Base-by-base conservation (phyloP, 345 rosid species). In the Odontarrhena argentea region DNA sequence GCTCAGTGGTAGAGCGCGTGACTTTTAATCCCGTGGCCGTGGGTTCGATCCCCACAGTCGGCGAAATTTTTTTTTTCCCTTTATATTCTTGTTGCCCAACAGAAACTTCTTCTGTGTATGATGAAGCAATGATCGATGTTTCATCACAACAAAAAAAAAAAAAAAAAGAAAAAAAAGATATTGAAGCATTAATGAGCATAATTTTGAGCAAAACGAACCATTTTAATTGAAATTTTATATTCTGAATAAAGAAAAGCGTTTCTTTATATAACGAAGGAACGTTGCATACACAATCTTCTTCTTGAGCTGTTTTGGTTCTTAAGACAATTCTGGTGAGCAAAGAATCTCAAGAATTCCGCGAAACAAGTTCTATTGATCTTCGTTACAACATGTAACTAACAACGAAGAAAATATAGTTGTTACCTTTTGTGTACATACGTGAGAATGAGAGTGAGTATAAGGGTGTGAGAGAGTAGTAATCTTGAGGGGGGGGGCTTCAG, bases 341-440 rank as follows among this genome's bases (percentile, higher is more conserved):
- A 3, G 9, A 22, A 24, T 7, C 53, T 32, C 36, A 60, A 60
- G 38, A 8, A 38, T 32, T 45, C 9, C 15, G 49, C 28, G 22
- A 47, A 56, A 48, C 45, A 42, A 36, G 67, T 35, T 62, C 35
- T 47, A 47, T 6, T 4, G 41, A 52, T 44, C 10, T 14, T 60
- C 46, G 25, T 13, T 37, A 63, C 49, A 47, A 52, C 52, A n/a
- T 52, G 60, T 52, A 42, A 9, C 26, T 41, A 41, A 51, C 34
- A 7, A 37, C 13, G 11, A 42, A 41, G 43, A 32, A 28, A 1
- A 7, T 18, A 6, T 32, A 50, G 57, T 63, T 38, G 35, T 54
- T 54, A 55, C 18, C n/a, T 28, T 61, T 30, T 51, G 35, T 54
- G 22, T 67, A 67, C 62, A 53, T 44, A 54, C 22, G 43, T 43